Evolutionary conservation across 2,329 filamentous ascomycete species (phyloP), one percentile per base, ranked within the genome.

Genomic region (Periconia macrospinosa): DNA sequence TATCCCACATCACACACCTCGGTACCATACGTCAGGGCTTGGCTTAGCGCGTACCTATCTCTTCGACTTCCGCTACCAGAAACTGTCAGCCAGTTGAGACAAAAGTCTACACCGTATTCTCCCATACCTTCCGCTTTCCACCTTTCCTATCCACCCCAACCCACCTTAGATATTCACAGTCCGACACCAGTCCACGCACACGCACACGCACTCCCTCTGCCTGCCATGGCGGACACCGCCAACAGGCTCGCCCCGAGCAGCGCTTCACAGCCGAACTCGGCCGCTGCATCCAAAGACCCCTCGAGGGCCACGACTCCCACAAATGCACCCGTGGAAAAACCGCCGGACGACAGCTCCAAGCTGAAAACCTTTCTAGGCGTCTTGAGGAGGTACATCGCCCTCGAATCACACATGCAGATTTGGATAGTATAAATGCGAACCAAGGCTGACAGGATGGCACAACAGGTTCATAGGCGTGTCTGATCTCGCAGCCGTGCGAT

Each of bases 401-500:
- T 10, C 41, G 17, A 7, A 17, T 3, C 41, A 42, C 19, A 17
- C 19, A 20, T 20, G 8, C 14, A 23, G 13, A 18, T 1, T 10
- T 15, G 6, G 11, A 11, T 14, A 41, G 17, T 14, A 11, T 17
- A 17, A 58, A 48, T 42, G 40, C n/a, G 43, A 52, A 46, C 41
- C 45, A 30, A 37, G 44, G 49, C 49, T 45, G 45, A 47, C 35
- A 41, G 8, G 40, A 52, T 17, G 13, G 52, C 56, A 54, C 56
- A 53, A 47, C 75, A 95, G 93, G 74, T 97, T 97, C 76, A 92
- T 97, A 67, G 94, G 94, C 63, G 94, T 99, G 53, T 83, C 92
- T 62, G 94, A 99, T 76, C 94, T 99, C 68, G 94, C 94, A 53
- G 86, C 92, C 52, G 93, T 97, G 58, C 90, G 94, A 63, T 99